A percentile compares a stretch with the other conserved stretches of the same genome.
phyloP scores from a whole-genome alignment of 176 grass and related monocot genomes.

The Stipa capillata region DNA sequence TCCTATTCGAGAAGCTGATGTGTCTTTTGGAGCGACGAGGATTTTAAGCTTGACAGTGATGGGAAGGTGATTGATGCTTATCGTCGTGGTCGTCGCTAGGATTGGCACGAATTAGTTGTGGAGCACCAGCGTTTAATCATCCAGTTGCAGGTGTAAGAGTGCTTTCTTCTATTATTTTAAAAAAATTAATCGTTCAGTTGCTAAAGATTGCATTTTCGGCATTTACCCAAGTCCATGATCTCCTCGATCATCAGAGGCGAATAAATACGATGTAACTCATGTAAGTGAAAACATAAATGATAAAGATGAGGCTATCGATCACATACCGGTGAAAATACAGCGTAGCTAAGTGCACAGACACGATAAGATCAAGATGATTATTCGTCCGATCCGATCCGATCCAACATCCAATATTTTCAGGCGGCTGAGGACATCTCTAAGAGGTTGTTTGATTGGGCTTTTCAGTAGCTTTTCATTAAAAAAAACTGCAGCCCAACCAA shows the following conservation, averaged over 20 bases:
- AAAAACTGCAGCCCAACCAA: too few species aligned
- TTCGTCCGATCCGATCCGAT: background rate
- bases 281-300: too few species aligned
- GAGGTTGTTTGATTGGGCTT: too few species aligned
- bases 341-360: background rate
- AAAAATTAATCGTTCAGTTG: too few species aligned
- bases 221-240: too few species aligned
- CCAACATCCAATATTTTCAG: background rate
- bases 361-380: background rate
- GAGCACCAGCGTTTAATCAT: background rate
- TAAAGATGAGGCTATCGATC: too few species aligned
- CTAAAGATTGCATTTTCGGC: background rate
- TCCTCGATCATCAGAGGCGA: background rate
- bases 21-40: background rate
- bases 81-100: background rate
- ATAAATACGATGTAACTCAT: background rate
- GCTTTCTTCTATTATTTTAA: too few species aligned
- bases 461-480: too few species aligned
- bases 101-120: background rate
- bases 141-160: too few species aligned
- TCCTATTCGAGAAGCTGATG: background rate
- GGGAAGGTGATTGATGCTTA: background rate
- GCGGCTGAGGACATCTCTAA: too few species aligned
- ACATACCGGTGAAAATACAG: too few species aligned
- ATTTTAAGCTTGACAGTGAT: background rate